Percentiles rank a stretch among this genome's conserved stretches.
Conservation (phyloP, 2,329 filamentous ascomycete genomes). For the Aaosphaeria arxii region DNA sequence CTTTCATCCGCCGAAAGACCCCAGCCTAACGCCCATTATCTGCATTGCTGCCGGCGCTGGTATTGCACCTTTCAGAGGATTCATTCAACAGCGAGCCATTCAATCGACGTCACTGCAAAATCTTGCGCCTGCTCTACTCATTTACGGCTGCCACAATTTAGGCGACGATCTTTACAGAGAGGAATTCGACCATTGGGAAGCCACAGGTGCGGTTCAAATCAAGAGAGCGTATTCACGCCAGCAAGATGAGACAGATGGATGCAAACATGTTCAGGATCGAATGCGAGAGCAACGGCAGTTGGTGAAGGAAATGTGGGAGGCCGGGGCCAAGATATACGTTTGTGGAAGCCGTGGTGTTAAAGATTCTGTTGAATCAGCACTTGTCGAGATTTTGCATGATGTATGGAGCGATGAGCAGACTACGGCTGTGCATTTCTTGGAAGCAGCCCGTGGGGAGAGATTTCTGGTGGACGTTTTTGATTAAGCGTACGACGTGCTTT, state of each 20-base stretch:
- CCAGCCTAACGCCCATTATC: conserved; percentile 40
- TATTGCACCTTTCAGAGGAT: conserved; percentile 44
- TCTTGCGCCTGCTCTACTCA: conserved; percentile 61
- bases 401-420: too few species aligned
- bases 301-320: too few species aligned
- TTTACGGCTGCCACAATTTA: conserved; percentile 60
- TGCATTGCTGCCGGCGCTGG: conserved; percentile 39
- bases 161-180: conserved; percentile 61
- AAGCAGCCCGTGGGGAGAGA: too few species aligned
- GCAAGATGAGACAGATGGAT: conserved; percentile 44
- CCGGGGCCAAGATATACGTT: too few species aligned
- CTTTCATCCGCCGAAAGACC: conserved; percentile 45
- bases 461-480: too few species aligned
- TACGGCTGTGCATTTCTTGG: too few species aligned
- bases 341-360: too few species aligned
- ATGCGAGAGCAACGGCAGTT: conserved; percentile 17
- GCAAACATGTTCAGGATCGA: conserved; percentile 53
- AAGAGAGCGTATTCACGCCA: conserved; percentile 58
- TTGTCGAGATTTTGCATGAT: too few species aligned
- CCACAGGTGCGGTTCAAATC: conserved; percentile 59
- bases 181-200: conserved; percentile 59
- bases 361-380: too few species aligned
- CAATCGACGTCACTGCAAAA: conserved; percentile 47
- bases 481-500: too few species aligned
- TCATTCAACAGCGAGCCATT: conserved; percentile 40